Percentiles rank a stretch among this genome's conserved stretches.
Conservation (phyloP, 495 filamentous ascomycete species). For the Friedmanniomyces endolithicus region DNA sequence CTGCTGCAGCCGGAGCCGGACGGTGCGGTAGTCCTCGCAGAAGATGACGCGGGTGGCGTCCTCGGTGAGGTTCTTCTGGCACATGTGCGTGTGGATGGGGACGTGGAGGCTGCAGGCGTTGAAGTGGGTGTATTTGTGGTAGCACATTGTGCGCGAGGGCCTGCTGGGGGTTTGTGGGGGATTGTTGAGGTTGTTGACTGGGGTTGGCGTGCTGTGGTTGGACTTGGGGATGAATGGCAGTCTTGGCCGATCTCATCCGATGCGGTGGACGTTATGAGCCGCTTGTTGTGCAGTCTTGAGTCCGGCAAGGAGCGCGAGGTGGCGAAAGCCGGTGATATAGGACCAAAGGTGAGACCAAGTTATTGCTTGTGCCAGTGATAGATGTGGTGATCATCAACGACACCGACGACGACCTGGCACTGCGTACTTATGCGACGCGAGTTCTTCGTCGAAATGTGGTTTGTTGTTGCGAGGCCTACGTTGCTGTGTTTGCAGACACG, state of each 20-base stretch:
- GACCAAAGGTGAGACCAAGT: no score
- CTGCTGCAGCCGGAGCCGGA: not conserved
- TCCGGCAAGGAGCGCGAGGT: no score
- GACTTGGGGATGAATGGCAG: no score
- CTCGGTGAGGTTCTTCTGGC: constrained; percentile 7
- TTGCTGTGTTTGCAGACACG: not conserved
- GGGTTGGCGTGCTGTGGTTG: no score
- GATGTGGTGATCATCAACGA: no score
- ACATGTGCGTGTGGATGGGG: constrained; percentile 14
- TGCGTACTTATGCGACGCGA: not conserved
- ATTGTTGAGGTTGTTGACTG: not conserved
- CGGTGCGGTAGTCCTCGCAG: constrained; percentile 14
- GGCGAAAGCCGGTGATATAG: no score
- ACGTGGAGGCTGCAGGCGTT: constrained; percentile 3
- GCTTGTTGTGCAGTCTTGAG: no score
- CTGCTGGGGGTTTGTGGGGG: not conserved
- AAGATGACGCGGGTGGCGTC: constrained; percentile 11
- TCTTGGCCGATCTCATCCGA: no score
- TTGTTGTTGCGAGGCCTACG: not conserved
- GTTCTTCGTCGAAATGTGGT: not conserved
- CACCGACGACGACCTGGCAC: no score
- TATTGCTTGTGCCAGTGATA: no score
- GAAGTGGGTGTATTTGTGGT: constrained; percentile 17
- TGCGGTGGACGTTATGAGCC: no score
- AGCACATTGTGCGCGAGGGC: constrained; percentile 7